Conservation (phyloP, 2,329 filamentous ascomycete genomes). For the Calonectria honghensis region DNA sequence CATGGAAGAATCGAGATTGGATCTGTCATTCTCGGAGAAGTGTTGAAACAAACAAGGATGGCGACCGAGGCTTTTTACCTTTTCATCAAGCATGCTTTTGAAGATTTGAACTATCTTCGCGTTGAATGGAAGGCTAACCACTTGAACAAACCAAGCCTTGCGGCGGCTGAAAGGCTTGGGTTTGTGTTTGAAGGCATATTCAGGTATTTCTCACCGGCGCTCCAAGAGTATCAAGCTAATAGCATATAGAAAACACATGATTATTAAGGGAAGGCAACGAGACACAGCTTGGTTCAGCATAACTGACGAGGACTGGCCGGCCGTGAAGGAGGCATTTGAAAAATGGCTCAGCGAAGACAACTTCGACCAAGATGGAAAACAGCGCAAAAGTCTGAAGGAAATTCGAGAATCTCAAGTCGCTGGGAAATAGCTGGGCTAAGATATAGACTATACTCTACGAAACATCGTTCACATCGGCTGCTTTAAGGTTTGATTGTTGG, state of each 20-base stretch:
- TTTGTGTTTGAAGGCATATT: slow-evolving; percentile 77
- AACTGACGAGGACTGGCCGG: slow-evolving; percentile 75
- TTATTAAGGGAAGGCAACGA: slow-evolving; percentile 73
- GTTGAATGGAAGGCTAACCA: slow-evolving; percentile 80
- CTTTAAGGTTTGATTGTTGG: not conserved
- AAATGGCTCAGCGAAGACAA: slow-evolving; percentile 73
- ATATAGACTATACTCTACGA: not conserved
- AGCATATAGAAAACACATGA: slow-evolving; percentile 70
- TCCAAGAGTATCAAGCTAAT: not conserved
- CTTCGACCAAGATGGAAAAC: slow-evolving; percentile 72
- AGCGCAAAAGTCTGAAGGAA: slow-evolving; percentile 67
- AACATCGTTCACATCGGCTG: not conserved
- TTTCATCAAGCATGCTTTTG: slow-evolving; percentile 71
- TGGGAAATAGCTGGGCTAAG: not conserved
- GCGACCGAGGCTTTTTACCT: slow-evolving; percentile 77
- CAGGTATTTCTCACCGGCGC: slow-evolving; percentile 57
- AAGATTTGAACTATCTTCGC: slow-evolving; percentile 71
- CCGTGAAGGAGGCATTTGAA: slow-evolving; percentile 67
- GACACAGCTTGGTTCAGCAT: slow-evolving; percentile 79
- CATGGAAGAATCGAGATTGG: slow-evolving; percentile 76
- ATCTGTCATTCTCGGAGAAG: slow-evolving; percentile 69
- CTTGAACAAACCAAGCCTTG: slow-evolving; percentile 71
- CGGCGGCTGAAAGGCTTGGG: slow-evolving; percentile 74
- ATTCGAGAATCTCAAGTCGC: slow-evolving; percentile 35
- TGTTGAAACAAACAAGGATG: slow-evolving; percentile 71